Evolutionary conservation across 108 stramenopile species (phyloP), one percentile per base, ranked within the genome.

Genomic region (Mayamaea pseudoterrestris): DNA sequence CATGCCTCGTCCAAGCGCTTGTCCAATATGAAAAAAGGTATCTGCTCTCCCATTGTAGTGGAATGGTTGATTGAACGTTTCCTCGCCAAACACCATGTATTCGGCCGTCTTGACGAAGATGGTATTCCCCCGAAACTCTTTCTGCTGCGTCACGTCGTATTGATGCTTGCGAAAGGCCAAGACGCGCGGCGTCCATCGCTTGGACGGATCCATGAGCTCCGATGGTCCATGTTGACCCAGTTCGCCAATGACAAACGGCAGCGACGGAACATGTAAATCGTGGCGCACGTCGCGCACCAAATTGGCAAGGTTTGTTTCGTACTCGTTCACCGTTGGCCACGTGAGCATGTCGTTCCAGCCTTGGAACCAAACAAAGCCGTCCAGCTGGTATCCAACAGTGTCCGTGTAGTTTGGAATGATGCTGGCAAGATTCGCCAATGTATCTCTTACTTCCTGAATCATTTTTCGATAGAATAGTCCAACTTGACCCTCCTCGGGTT

Each of bases 291-390:
- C 71, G 0, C 50, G 55, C 21, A 72, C 58, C 21, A 72, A 36
- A 48, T 66, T 50, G 27, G 56, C 71, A 16, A 72, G 27, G 23
- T 66, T 66, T 7, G 36, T 35, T 27, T 53, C 47, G 31, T 72
- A 72, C 34, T 57, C 64, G 4, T 41, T 45, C 9, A 48, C 44
- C 26, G 50, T 46, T 46, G 12, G 25, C 27, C 31, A 51, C n/a
- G 27, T 42, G 49, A 28, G 30, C 30, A 41, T 51, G 30, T 72
- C 71, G 37, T 72, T 67, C 65, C 65, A 72, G 18, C 71, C 71
- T 42, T 72, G 71, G 30, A 58, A 57, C 71, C 71, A 72, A 12
- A 34, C 71, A 55, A 72, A 59, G 9, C 65, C 71, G 13, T 56
- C 42, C 9, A 72, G 30, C 20, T 48, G 43, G 57, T 58, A 58